Base-by-base conservation (phyloP, 805 yeast species). In the Candida golubevii region DNA sequence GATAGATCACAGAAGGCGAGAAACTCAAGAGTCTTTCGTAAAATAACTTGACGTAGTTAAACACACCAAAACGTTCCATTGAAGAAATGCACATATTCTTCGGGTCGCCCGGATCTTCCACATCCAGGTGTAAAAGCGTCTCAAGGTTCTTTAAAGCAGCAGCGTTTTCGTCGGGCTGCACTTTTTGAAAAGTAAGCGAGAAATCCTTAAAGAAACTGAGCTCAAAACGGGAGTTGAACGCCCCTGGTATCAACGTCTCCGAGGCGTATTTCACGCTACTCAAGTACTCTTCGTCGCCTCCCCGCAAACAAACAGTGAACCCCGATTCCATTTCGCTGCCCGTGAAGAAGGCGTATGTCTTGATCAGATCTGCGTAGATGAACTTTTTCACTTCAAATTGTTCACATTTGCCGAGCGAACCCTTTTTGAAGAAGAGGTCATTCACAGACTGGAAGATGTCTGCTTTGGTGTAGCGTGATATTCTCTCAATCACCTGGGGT, bases 371-470 rank as follows among this genome's bases (percentile, higher is more conserved):
- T 5, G 78, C 75, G 57, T 71, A 77, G 3, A 80, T 69, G 58
- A 70, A 91, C 3, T 85, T 77, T 50, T 79, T 78, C 9, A 87
- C 86, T 49, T 84, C 88, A 59, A 93, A 84, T 7, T 64, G 62
- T 3, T 73, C 78, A 63, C 98, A 91, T 7, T 70, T 67, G 0
- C 99, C 99, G 40, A 93, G 68, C 0, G 61, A 45, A 1, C 75
- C 74, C 46, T 70, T 69, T 44, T 75, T 79, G 53, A 82, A 75
- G 10, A 93, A 87, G 11, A 93, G 67, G 57, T 85, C 87, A 57
- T 93, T 97, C 42, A 89, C 84, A 0, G 97, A 84, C 15, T 83
- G 80, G 15, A 88, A 85, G 18, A 95, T 81, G 56, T 89, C 97
- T 0, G 95, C 89, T 39, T 79, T 82, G 0, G 96, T 85, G 50